Evolutionary conservation across 108 stramenopile genomes (phyloP), one percentile per base, ranked within the genome.

Genomic region (Stephanodiscus minutulus): DNA sequence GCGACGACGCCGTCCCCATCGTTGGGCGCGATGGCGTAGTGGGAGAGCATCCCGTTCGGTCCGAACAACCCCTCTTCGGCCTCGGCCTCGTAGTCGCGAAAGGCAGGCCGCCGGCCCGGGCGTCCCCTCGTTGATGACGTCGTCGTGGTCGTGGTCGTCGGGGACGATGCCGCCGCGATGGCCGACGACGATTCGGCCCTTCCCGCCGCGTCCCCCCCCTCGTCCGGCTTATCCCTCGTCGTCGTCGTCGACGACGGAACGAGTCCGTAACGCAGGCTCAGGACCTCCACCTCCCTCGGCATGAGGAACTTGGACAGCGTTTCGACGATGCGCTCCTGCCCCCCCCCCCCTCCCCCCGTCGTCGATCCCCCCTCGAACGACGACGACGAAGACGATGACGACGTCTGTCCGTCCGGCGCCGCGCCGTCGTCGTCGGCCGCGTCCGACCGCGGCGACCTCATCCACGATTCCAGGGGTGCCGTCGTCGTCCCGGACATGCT

Each of bases 261-360:
- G 24, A 93, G 79, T 53, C 92, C 92, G 63, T 93, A 93, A 31
- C 92, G 61, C 77, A 87, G 83, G 61, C 84, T 85, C 39, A 93
- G 63, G 0, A 90, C 92, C 77, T 91, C 87, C 62, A 91, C 86
- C 68, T 93, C 92, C 54, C 84, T 89, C 22, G 89, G 88, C 36
- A 77, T 56, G 15, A 93, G 61, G 57, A 84, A 87, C 35, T 79
- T 67, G 15, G 85, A 83, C 37, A 93, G 65, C 13, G 85, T 82
- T 20, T 81, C 62, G 28, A 70, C 79, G n/a, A 91, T 64, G 7
- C 85, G 83, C 53, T 85, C 82, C 31, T 20, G 71, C 6, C 13
- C 43, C 15, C 13, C 12, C 13, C 43, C 43, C 13, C n/a, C n/a
- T n/a, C 3, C 39, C 68, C 35, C 39, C 59, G 8, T 35, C 35